phyloP scores from a whole-genome alignment of 2,329 filamentous ascomycete genomes.

The Trichophyton rubrum region DNA sequence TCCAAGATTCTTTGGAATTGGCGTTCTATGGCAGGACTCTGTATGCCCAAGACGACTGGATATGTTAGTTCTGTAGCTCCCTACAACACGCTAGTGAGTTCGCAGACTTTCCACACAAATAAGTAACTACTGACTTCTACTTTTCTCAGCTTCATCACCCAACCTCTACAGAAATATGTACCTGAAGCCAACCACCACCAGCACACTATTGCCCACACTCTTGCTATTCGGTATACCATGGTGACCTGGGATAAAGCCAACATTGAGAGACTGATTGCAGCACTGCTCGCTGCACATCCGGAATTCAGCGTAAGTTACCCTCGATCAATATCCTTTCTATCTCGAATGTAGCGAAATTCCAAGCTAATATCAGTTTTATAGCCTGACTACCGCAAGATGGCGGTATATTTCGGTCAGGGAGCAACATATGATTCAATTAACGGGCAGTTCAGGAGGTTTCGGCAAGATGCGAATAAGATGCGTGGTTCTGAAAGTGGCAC shows the following conservation, averaged over 20 bases:
- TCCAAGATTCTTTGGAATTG: background rate
- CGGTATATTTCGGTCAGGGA: constrained; percentile 33
- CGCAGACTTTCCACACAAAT: background rate
- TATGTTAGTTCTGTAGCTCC: background rate
- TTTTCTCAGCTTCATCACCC: background rate
- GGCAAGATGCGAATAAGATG: constrained; percentile 29
- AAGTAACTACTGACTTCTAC: background rate
- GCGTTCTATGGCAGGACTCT: background rate
- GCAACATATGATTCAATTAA: constrained; percentile 40
- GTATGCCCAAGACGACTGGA: background rate
- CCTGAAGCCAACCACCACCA: too few relatives aligned
- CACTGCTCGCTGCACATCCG: constrained; percentile 21
- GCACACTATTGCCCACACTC: too few relatives aligned
- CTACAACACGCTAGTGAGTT: background rate
- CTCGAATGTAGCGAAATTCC: background rate
- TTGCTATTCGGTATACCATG: constrained; percentile 9
- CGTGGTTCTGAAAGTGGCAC: constrained; percentile 13
- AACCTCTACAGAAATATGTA: too few relatives aligned
- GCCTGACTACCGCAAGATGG: constrained; percentile 36
- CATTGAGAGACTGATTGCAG: constrained; percentile 19
- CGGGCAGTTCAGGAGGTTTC: constrained; percentile 34
- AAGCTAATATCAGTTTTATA: constrained; percentile 14
- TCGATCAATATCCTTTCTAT: background rate
- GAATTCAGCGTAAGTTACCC: constrained; percentile 15
- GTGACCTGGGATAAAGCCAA: constrained; percentile 19